Evolutionary conservation across 2,329 filamentous ascomycete species (phyloP), one percentile per base, ranked within the genome.

Genomic region (Cytospora mali): DNA sequence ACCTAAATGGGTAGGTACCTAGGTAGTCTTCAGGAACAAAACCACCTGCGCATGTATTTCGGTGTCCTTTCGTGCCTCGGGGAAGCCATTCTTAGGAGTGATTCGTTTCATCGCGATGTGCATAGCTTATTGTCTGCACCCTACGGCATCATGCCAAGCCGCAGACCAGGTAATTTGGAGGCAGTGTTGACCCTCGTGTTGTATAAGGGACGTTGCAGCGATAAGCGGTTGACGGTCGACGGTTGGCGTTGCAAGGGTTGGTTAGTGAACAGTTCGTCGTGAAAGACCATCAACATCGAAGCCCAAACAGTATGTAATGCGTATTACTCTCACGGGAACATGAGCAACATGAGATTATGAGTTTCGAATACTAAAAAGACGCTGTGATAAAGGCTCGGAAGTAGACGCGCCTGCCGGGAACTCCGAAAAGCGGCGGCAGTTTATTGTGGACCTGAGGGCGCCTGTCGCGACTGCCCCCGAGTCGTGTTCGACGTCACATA

Each of bases 401-500:
- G 18, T n/a, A 4, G n/a, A 23, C 3, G 50, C 58, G 35, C 50
- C 48, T 60, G 58, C 58, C 57, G 57, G 33, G 5, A 21, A 6
- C 50, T 60, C 58, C 58, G 58, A 60, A 23, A 60, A 60, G 42
- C 58, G 58, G 58, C 58, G 57, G 50, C 58, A 39, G 23, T 3
- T 46, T 46, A 46, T 23, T 60, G 58, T 60, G 57, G 57, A 60
- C 58, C 58, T 33, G 16, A 31, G 27, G 35, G 58, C 50, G 58
- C 58, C 53, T 60, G 48, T 54, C 39, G 58, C 58, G 35, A 60
- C 50, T 54, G 46, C 35, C 42, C 42, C 35, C 58, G 50, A 60
- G 58, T 60, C 58, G 53, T 54, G 58, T 31, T 54, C 48, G 29
- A 60, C 58, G 58, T 60, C 58, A 60, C 50, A 60, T n/a, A 49